Percentiles rank a stretch among this genome's conserved stretches.
These are phyloP conservation scores for Vitis hybrid DNA, from an alignment of 177 flowering plant species.

Conservation along the genomic window DNA sequence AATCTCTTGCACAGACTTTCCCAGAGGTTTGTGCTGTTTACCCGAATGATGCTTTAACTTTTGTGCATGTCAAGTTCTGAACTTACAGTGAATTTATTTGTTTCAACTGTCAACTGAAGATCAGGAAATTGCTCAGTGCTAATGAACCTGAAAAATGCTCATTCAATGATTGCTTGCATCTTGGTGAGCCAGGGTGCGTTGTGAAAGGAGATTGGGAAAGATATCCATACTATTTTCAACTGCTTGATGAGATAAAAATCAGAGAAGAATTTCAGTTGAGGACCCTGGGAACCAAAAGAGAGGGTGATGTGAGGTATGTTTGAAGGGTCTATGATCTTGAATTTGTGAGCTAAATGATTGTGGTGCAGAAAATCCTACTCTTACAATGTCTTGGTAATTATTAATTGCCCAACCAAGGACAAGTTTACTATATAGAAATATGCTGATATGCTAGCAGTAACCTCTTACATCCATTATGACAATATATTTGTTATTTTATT, in stretches of 20 bases:
- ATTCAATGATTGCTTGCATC: conserved; percentile 84
- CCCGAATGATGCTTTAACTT: not conserved
- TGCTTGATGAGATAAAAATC: conserved; percentile 88
- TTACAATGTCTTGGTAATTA: too few species aligned
- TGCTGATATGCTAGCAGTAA: too few species aligned
- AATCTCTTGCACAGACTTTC: conserved; percentile 70
- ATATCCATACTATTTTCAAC: conserved; percentile 81
- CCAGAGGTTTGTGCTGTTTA: conserved; percentile 68
- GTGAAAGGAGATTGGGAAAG: conserved; percentile 89
- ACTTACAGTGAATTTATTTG: not conserved
- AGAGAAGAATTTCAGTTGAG: conserved; percentile 87
- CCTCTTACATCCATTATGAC: too few species aligned
- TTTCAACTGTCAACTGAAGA: conserved; percentile 30
- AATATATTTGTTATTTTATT: too few species aligned
- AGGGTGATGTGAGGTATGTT: conserved; percentile 81
- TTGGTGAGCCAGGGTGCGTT: conserved; percentile 90
- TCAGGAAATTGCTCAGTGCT: conserved; percentile 50
- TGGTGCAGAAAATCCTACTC: too few species aligned
- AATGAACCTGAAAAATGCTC: conserved; percentile 58
- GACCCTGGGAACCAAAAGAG: conserved; percentile 88
- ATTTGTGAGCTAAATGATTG: too few species aligned
- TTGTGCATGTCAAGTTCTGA: conserved; percentile 1
- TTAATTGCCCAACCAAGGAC: too few species aligned
- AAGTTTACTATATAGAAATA: too few species aligned
- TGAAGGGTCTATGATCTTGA: not conserved